Percentiles rank a stretch among this genome's conserved stretches.
phyloP scores from a whole-genome alignment of 257 asterid genomes.

The Solanum chiquidenum region DNA sequence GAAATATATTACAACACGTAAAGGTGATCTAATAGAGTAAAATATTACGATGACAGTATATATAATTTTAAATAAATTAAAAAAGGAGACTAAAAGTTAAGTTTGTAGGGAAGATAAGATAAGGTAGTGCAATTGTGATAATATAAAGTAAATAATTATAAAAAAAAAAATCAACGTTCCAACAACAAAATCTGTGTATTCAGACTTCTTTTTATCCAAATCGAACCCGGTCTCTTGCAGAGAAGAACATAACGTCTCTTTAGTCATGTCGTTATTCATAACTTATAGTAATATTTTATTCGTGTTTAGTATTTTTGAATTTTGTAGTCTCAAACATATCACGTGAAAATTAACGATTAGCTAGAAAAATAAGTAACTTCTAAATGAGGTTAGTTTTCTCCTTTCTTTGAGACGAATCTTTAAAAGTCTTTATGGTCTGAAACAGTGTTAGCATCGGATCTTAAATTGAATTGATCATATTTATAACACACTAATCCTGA shows the following conservation, averaged over 20 bases:
- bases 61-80: slow-evolving; percentile 1
- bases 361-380: too few species aligned
- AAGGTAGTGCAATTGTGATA: slow-evolving; percentile 51
- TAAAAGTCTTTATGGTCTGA: too few species aligned
- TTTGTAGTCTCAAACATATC: rapidly evolving
- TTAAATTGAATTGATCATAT: too few species aligned
- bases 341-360: too few species aligned
- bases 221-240: slow-evolving; percentile 72
- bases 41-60: background rate
- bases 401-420: too few species aligned
- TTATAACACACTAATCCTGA: too few species aligned
- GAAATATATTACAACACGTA: too few species aligned
- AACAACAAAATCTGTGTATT: slow-evolving; percentile 54
- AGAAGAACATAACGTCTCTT: slow-evolving; percentile 58
- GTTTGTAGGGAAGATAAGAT: slow-evolving; percentile 61
- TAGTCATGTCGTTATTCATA: slow-evolving; percentile 41
- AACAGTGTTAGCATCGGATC: too few species aligned
- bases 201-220: slow-evolving; percentile 61
- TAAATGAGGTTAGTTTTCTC: too few species aligned
- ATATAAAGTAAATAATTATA: slow-evolving; percentile 25
- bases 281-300: background rate
- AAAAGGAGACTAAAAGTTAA: slow-evolving; percentile 2
- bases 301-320: too few species aligned
- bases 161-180: slow-evolving; percentile 9
- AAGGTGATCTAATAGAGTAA: too few species aligned